Conservation (phyloP, 345 rosid genomes). For the Mangifera indica region DNA sequence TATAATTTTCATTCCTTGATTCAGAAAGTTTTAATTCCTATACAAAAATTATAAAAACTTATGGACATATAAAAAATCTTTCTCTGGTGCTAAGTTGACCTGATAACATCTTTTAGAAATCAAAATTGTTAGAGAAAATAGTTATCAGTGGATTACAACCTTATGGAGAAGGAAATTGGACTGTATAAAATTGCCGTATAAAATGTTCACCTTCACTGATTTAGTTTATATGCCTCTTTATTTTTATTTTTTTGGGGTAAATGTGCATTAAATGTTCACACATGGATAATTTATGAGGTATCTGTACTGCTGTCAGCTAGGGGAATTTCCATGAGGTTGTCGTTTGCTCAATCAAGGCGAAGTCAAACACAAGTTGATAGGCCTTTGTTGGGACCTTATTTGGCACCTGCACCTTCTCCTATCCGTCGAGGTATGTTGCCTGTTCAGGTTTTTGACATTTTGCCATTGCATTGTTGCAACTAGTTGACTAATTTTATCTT, state of each 20-base stretch:
- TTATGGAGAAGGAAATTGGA: not conserved
- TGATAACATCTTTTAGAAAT: not conserved
- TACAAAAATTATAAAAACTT: not conserved
- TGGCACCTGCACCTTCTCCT: slow-evolving; percentile 20
- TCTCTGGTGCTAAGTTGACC: not conserved
- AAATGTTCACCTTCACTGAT: not conserved
- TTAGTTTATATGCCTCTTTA: not conserved
- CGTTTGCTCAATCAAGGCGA: slow-evolving; percentile 36
- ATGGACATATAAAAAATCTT: not conserved
- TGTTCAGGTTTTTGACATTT: slow-evolving; percentile 5
- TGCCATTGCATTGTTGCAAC: slow-evolving; percentile 15
- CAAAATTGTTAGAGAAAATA: not conserved
- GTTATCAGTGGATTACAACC: not conserved
- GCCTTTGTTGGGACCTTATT: slow-evolving; percentile 39
- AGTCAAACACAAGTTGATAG: slow-evolving; percentile 31
- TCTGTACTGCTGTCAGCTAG: slow-evolving; percentile 47
- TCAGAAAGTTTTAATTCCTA: not conserved
- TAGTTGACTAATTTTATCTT: slow-evolving; percentile 27
- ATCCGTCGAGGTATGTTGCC: slow-evolving; percentile 39
- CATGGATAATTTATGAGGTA: slow-evolving; percentile 21
- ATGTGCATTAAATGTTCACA: slow-evolving; percentile 1
- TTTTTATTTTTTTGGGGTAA: not conserved
- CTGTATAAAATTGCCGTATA: too few species aligned
- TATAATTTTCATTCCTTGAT: not conserved
- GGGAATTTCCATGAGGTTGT: slow-evolving; percentile 40